phyloP scores from a whole-genome alignment of 495 filamentous ascomycete species.

The Neurospora sp. region DNA sequence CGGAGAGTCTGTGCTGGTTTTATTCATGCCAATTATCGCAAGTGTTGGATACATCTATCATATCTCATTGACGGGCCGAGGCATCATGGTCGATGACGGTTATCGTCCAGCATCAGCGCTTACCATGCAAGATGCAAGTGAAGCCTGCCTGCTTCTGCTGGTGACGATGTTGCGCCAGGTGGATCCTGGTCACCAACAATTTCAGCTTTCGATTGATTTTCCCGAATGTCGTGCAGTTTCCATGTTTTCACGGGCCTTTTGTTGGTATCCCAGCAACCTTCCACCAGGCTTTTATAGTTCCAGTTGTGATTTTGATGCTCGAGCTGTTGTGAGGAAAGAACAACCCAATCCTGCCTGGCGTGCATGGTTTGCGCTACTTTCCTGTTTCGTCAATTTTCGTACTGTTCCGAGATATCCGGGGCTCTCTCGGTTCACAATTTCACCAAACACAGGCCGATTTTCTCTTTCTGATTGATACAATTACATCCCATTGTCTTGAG shows the following conservation, averaged over 20 bases:
- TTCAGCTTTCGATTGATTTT: background rate
- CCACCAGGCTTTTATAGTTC: background rate
- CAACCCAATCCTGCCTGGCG: background rate
- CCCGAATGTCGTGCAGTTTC: background rate
- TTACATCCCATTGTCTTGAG: background rate
- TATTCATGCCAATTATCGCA: background rate
- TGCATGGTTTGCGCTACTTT: background rate
- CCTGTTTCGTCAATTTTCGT: background rate
- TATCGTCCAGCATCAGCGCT: background rate
- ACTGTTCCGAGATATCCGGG: background rate
- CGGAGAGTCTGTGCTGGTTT: background rate
- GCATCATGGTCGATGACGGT: background rate
- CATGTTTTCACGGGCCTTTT: background rate
- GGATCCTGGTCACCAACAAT: background rate
- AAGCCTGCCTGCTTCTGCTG: background rate
- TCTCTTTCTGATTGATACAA: background rate
- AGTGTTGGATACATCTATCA: background rate
- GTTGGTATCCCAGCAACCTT: background rate
- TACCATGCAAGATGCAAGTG: background rate
- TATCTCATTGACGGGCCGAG: background rate
- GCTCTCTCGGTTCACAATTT: background rate
- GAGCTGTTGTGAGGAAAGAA: background rate
- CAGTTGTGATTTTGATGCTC: background rate
- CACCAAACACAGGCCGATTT: background rate
- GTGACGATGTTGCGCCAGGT: background rate